Evolutionary conservation across 2,329 filamentous ascomycete species (phyloP).

Genomic region (Pyricularia pennisetigena): DNA sequence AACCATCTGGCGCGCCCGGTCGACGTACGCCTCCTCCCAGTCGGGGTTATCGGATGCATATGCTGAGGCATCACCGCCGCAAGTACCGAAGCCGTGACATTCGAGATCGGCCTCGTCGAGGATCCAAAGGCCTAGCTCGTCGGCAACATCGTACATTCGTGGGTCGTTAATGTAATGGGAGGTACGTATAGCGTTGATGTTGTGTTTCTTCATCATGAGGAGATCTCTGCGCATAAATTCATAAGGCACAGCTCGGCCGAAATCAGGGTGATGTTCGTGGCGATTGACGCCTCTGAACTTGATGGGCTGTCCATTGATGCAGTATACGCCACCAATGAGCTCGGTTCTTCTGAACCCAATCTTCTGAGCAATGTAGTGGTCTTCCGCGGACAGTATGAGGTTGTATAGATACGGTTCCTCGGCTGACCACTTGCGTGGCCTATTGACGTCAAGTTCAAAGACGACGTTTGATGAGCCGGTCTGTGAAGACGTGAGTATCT

Average conservation of each 20-base stretch:
- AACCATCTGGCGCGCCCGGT: conserved; percentile 53
- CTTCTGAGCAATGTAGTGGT: conserved; percentile 26
- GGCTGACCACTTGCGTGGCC: conserved; percentile 51
- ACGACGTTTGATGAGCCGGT: neutral
- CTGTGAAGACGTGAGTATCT: conserved; percentile 4
- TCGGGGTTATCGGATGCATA: conserved; percentile 46
- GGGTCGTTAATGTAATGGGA: conserved; percentile 60
- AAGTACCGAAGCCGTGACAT: conserved; percentile 34
- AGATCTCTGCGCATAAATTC: conserved; percentile 54
- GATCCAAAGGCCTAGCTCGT: conserved; percentile 57
- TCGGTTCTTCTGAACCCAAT: conserved; percentile 55
- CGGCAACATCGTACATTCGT: conserved; percentile 47
- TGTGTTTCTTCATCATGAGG: conserved; percentile 58
- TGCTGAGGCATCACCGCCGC: conserved; percentile 26
- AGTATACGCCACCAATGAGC: conserved; percentile 47
- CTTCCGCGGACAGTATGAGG: conserved; percentile 16
- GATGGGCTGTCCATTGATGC: conserved; percentile 53
- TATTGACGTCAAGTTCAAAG: conserved; percentile 22
- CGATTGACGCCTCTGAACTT: conserved; percentile 56
- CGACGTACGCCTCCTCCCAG: conserved; percentile 52
- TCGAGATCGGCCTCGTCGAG: conserved; percentile 41
- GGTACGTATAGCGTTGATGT: conserved; percentile 60
- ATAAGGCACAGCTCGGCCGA: conserved; percentile 52
- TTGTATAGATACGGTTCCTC: conserved; percentile 49
- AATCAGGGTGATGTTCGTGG: conserved; percentile 59